Evolutionary conservation across 1,284 basidiomycete genomes (phyloP).

Genomic region (Ganoderma leucocontextum): DNA sequence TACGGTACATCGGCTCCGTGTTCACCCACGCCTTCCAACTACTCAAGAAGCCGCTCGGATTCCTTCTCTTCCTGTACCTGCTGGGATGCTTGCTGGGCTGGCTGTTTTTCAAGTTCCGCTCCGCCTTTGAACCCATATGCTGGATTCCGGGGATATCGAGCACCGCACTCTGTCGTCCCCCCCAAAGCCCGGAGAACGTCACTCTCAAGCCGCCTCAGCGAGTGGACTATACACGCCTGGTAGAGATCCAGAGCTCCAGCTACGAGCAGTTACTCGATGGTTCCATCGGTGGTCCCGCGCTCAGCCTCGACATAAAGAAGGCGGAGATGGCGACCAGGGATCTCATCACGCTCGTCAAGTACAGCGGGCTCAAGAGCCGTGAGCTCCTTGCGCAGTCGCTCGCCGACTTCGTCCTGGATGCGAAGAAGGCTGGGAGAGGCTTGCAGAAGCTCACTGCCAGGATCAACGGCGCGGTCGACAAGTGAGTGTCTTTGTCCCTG

Average conservation of each 20-base stretch:
- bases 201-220: slow-evolving; percentile 29
- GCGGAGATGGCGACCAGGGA: slow-evolving; percentile 79
- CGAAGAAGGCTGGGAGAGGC: slow-evolving; percentile 63
- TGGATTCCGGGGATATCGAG: slow-evolving; percentile 64
- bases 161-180: slow-evolving; percentile 51
- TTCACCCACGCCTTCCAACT: slow-evolving; percentile 53
- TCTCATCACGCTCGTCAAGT: slow-evolving; percentile 63
- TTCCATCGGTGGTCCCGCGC: slow-evolving; percentile 58
- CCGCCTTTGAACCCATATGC: slow-evolving; percentile 64
- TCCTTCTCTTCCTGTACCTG: slow-evolving; percentile 61
- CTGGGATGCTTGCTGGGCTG: slow-evolving; percentile 51
- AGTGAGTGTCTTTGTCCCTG: slow-evolving; percentile 50
- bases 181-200: slow-evolving; percentile 19
- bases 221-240: slow-evolving; percentile 68
- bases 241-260: slow-evolving; percentile 64
- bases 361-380: slow-evolving; percentile 65
- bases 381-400: slow-evolving; percentile 64
- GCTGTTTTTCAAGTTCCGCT: slow-evolving; percentile 51
- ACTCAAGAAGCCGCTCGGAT: slow-evolving; percentile 61
- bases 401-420: slow-evolving; percentile 61
- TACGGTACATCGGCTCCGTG: slow-evolving; percentile 55
- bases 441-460: slow-evolving; percentile 67
- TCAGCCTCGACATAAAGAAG: slow-evolving; percentile 73
- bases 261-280: slow-evolving; percentile 70
- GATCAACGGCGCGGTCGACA: slow-evolving; percentile 73